These are phyloP conservation scores for Malassezia obtusa DNA, from an alignment of 1,284 basidiomycete genomes.

Conservation along the genomic window DNA sequence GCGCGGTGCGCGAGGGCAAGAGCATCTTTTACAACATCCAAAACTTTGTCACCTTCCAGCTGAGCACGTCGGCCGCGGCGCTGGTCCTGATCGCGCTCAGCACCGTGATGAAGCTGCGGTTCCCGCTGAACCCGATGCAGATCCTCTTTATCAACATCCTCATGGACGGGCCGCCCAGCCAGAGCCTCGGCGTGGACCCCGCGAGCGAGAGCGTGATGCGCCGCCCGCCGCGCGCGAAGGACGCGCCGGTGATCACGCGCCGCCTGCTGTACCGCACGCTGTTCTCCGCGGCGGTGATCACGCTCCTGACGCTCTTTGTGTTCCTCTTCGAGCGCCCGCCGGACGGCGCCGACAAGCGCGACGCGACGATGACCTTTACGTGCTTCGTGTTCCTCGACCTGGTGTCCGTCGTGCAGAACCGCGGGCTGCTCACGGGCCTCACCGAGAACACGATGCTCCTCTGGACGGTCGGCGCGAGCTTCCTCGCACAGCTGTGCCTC, in stretches of 20 bases:
- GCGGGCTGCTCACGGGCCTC: slow-evolving; percentile 53
- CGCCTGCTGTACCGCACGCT: slow-evolving; percentile 67
- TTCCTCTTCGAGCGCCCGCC: slow-evolving; percentile 55
- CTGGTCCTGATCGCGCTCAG: slow-evolving; percentile 87
- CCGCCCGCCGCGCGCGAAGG: slow-evolving; percentile 75
- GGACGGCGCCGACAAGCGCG: slow-evolving; percentile 23
- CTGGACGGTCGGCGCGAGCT: slow-evolving; percentile 71
- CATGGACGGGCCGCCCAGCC: slow-evolving; percentile 97
- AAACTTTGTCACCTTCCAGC: slow-evolving; percentile 92
- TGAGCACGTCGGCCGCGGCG: slow-evolving; percentile 89
- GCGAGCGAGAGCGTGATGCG: slow-evolving; percentile 75
- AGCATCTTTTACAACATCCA: slow-evolving; percentile 98
- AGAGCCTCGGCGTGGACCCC: slow-evolving; percentile 91
- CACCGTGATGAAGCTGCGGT: slow-evolving; percentile 75
- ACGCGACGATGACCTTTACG: slow-evolving; percentile 62
- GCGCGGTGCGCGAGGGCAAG: slow-evolving; percentile 90
- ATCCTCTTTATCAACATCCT: slow-evolving; percentile 97
- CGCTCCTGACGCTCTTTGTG: slow-evolving; percentile 75
- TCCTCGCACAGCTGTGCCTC: slow-evolving; percentile 69
- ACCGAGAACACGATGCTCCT: slow-evolving; percentile 71
- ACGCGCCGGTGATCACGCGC: slow-evolving; percentile 71
- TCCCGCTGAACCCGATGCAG: slow-evolving; percentile 95
- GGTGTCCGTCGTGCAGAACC: slow-evolving; percentile 84
- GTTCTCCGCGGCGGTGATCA: slow-evolving; percentile 83
- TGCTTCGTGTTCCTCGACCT: slow-evolving; percentile 94